phyloP scores from a whole-genome alignment of 257 asterid species.

The Coffea eugenioides region DNA sequence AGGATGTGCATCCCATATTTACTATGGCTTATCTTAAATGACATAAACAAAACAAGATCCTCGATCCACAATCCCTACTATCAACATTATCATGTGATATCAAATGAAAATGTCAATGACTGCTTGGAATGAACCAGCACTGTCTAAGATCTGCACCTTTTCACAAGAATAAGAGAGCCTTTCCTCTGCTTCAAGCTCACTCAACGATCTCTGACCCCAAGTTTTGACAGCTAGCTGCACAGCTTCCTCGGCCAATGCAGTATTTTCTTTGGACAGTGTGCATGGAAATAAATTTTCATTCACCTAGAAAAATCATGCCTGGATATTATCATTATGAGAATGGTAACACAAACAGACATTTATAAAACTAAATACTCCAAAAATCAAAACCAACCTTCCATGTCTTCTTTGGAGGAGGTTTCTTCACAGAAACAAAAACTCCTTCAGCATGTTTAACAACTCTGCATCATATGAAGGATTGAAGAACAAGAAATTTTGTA shows the following conservation, averaged over 20 bases:
- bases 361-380: constrained; percentile 8
- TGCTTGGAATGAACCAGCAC: constrained; percentile 12
- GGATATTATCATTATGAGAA: constrained; percentile 18
- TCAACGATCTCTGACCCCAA: constrained; percentile 89
- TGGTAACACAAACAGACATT: constrained; percentile 17
- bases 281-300: constrained; percentile 88
- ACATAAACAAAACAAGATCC: constrained; percentile 4
- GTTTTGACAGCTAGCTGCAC: constrained; percentile 77
- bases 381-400: constrained; percentile 71
- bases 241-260: constrained; percentile 80
- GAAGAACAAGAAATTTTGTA: constrained; percentile 20
- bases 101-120: background rate
- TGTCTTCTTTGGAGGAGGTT: constrained; percentile 71
- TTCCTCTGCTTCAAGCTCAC: constrained; percentile 98
- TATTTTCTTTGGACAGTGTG: constrained; percentile 65
- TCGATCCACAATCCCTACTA: background rate
- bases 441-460: constrained; percentile 92
- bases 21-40: background rate
- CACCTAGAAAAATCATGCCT: constrained; percentile 51
- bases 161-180: constrained; percentile 94
- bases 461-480: constrained; percentile 47
- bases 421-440: constrained; percentile 83
- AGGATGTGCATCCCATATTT: background rate
- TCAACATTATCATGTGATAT: background rate
- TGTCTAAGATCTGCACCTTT: constrained; percentile 55